A percentile compares a stretch with the other conserved stretches of the same genome.
Evolutionary conservation across 805 yeast species (phyloP).

Genomic region (Starmerella potacharoeniae): DNA sequence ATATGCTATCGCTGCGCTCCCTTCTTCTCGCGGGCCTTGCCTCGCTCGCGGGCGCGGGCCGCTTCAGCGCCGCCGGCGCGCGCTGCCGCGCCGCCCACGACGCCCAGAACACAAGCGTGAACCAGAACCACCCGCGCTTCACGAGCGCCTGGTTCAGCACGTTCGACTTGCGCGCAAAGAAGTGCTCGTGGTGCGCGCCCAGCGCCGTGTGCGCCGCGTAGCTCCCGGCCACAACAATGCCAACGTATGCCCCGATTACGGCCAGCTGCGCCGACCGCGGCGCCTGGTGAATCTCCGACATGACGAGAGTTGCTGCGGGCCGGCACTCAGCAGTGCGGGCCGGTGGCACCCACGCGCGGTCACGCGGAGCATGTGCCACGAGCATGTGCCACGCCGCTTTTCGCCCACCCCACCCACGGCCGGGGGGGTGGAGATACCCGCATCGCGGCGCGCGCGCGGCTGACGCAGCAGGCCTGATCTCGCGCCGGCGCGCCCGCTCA

Average conservation of each 20-base stretch:
- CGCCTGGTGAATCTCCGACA: slow-evolving; percentile 2
- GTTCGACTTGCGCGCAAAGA: slow-evolving; percentile 44
- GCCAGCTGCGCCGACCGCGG: slow-evolving; percentile 4
- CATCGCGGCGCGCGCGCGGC: background rate
- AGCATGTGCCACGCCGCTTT: too few species aligned
- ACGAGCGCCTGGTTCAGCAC: slow-evolving; percentile 64
- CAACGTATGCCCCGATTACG: slow-evolving; percentile 9
- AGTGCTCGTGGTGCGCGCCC: slow-evolving; percentile 17
- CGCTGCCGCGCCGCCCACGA: slow-evolving; percentile 12
- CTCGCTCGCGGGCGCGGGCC: too few species aligned
- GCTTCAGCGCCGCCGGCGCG: background rate
- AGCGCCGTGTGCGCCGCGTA: background rate
- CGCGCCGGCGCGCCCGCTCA: background rate
- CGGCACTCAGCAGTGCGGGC: too few species aligned
- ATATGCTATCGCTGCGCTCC: too few species aligned
- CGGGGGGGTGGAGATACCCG: background rate
- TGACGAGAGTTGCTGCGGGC: background rate
- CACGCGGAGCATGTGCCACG: background rate
- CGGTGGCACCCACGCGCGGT: background rate
- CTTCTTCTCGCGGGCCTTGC: too few species aligned
- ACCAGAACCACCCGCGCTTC: slow-evolving; percentile 92
- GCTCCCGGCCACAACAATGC: slow-evolving; percentile 13
- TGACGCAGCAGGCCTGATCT: slow-evolving; percentile 1
- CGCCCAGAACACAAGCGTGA: slow-evolving; percentile 36
- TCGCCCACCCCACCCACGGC: too few species aligned